These are phyloP conservation scores for Globisporangium cystogenes DNA, from an alignment of 352 stramenopile genomes.

Conservation along the genomic window DNA sequence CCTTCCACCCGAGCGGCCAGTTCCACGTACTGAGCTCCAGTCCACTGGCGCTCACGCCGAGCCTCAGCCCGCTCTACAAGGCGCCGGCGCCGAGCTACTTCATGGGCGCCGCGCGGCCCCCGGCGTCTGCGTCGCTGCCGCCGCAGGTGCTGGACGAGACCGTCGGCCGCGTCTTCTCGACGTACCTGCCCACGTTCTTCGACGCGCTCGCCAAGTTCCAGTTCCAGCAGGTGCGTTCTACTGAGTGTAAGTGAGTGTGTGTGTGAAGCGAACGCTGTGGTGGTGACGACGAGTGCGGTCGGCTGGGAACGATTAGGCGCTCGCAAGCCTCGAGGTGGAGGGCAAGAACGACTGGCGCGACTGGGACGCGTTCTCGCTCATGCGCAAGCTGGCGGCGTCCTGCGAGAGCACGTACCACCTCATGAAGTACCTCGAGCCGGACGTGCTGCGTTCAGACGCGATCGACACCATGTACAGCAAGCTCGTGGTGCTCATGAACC, in stretches of 20 bases:
- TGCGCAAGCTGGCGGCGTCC: conserved; percentile 50
- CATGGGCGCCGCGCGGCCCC: conserved; percentile 6
- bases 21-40: conserved; percentile 27
- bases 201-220: conserved; percentile 56
- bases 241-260: background rate
- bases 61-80: conserved; percentile 36
- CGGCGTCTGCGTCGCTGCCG: conserved; percentile 4
- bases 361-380: conserved; percentile 46
- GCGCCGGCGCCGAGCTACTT: conserved; percentile 20
- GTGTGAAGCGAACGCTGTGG: background rate
- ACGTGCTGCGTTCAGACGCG: conserved; percentile 40
- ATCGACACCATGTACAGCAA: conserved; percentile 65
- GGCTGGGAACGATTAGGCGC: conserved; percentile 15
- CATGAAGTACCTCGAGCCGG: conserved; percentile 63
- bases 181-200: conserved; percentile 50
- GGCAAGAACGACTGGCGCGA: conserved; percentile 37
- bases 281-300: background rate
- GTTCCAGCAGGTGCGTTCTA: conserved; percentile 36
- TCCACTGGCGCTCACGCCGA: conserved; percentile 37
- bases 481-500: conserved; percentile 48
- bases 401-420: conserved; percentile 71
- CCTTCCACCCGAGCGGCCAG: conserved; percentile 28
- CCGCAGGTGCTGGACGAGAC: conserved; percentile 32
- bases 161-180: conserved; percentile 39
- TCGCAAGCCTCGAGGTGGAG: conserved; percentile 34